Evolutionary conservation across 768 basidiomycete species (phyloP).

Genomic region (Serpula lacrymans): DNA sequence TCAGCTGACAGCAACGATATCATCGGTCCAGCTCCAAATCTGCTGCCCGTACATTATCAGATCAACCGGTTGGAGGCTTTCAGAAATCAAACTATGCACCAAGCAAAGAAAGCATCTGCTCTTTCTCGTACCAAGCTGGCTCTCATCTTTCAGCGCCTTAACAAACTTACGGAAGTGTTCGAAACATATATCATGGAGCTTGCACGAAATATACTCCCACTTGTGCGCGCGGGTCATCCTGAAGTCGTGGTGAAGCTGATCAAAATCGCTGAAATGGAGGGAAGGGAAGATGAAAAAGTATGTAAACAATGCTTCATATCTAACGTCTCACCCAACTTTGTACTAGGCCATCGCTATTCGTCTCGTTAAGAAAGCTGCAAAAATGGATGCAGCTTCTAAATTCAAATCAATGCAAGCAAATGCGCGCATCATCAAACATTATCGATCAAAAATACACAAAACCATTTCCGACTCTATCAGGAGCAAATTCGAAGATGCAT

Average conservation of each 20-base stretch:
- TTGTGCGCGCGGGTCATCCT: conserved; percentile 74
- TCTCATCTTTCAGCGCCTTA: conserved; percentile 83
- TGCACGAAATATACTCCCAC: conserved; percentile 70
- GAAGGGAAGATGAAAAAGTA: conserved; percentile 92
- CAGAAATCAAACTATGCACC: conserved; percentile 91
- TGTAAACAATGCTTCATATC: conserved; percentile 4
- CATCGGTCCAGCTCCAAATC: conserved; percentile 82
- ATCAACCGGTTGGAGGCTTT: conserved; percentile 91
- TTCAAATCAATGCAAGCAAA: conserved; percentile 93
- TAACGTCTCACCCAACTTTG: neutral
- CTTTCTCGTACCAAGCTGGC: conserved; percentile 64
- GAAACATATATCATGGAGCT: conserved; percentile 81
- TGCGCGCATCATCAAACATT: conserved; percentile 91
- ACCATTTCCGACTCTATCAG: conserved; percentile 76
- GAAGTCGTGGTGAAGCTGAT: conserved; percentile 88
- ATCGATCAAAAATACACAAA: conserved; percentile 84
- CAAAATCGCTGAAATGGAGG: conserved; percentile 94
- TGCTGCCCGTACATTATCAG: conserved; percentile 88
- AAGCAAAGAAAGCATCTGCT: conserved; percentile 79
- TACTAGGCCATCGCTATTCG: conserved; percentile 88
- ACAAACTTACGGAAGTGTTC: conserved; percentile 75
- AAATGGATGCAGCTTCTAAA: conserved; percentile 88
- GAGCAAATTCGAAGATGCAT: conserved; percentile 65
- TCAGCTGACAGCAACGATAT: conserved; percentile 70
- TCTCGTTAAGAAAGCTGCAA: conserved; percentile 91